phyloP scores from a whole-genome alignment of 768 basidiomycete genomes.

The Crassisporium funariophilum region DNA sequence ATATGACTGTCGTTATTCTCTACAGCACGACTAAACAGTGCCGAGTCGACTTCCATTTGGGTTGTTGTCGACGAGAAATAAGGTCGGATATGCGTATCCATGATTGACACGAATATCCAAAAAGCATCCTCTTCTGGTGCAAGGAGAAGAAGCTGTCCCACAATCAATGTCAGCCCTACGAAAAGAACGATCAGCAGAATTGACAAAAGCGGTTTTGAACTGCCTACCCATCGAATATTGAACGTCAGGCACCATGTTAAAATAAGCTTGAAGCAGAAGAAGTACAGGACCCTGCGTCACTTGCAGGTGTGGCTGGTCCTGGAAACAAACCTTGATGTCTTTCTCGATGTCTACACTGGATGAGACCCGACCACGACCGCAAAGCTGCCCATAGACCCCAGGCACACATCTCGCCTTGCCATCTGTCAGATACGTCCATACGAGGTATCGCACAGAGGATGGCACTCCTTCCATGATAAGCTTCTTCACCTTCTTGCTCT shows the following conservation, averaged over 20 bases:
- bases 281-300: slow-evolving; percentile 58
- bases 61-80: slow-evolving; percentile 60
- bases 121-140: slow-evolving; percentile 89
- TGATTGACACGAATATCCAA: slow-evolving; percentile 86
- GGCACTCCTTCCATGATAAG: slow-evolving; percentile 80
- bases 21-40: slow-evolving; percentile 69
- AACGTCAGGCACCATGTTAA: slow-evolving; percentile 85
- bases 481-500: slow-evolving; percentile 78
- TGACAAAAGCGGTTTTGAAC: not conserved
- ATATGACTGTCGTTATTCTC: slow-evolving; percentile 59
- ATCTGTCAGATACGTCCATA: slow-evolving; percentile 82
- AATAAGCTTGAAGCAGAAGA: slow-evolving; percentile 68
- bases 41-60: slow-evolving; percentile 77
- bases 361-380: slow-evolving; percentile 53
- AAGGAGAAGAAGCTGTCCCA: slow-evolving; percentile 70
- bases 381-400: slow-evolving; percentile 66
- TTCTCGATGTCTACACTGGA: slow-evolving; percentile 56
- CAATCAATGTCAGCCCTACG: slow-evolving; percentile 67
- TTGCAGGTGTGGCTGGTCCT: slow-evolving; percentile 59
- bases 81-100: slow-evolving; percentile 80
- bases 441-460: slow-evolving; percentile 78
- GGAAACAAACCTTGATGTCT: slow-evolving; percentile 57
- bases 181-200: not conserved
- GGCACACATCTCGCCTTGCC: slow-evolving; percentile 71
- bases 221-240: slow-evolving; percentile 62